Percentiles rank a stretch among this genome's conserved stretches.
Evolutionary conservation across 768 basidiomycete species (phyloP).

Genomic region (Boletus subcaerulescens): DNA sequence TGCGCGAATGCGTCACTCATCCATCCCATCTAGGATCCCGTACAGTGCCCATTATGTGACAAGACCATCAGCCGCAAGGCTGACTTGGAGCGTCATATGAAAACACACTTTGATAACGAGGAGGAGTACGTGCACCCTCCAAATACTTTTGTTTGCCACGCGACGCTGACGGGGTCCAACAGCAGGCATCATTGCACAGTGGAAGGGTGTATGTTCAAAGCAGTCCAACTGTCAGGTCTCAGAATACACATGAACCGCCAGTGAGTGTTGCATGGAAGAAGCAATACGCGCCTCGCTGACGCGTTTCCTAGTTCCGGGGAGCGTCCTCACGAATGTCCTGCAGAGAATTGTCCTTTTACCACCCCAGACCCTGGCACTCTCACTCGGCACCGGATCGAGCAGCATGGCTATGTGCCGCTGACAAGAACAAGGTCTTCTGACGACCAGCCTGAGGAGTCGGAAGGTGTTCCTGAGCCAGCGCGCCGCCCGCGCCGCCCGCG

Average conservation of each 20-base stretch:
- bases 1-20: not conserved
- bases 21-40: constrained; percentile 1
- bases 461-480: too few species aligned
- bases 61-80: constrained; percentile 19
- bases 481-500: too few species aligned
- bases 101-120: constrained; percentile 20
- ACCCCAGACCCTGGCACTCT: not conserved
- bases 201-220: constrained; percentile 8
- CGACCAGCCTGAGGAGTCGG: too few species aligned
- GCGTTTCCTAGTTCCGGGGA: constrained; percentile 5
- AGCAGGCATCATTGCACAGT: constrained; percentile 26
- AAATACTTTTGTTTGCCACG: not conserved
- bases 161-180: constrained; percentile 1
- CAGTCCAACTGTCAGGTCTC: constrained; percentile 30
- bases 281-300: not conserved
- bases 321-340: constrained; percentile 6
- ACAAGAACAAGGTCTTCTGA: too few species aligned
- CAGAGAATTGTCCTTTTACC: not conserved
- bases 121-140: constrained; percentile 16
- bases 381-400: not conserved
- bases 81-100: constrained; percentile 30
- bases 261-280: constrained; percentile 17
- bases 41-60: constrained; percentile 14
- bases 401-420: constrained; percentile 2
- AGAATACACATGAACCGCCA: constrained; percentile 28